Evolutionary conservation across 2,329 filamentous ascomycete species (phyloP), one percentile per base, ranked within the genome.

Genomic region (Paraphoma sp.): DNA sequence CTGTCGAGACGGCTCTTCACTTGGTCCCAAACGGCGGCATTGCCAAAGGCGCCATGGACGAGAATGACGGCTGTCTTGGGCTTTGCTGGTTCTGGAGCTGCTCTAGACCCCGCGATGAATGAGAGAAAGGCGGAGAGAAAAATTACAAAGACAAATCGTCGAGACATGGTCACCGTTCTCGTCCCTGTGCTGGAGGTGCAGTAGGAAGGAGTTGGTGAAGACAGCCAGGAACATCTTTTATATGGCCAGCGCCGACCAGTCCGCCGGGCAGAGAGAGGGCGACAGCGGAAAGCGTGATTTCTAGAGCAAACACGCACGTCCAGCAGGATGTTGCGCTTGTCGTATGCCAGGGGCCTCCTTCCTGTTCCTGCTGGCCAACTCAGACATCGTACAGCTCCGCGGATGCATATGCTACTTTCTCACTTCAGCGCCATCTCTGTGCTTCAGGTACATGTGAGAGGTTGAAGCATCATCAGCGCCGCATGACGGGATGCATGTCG

Each of bases 31-130:
- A 67, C 57, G n/a, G 31, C 41, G 4, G 62, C 53, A 31, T 33
- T 45, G 55, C 71, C 67, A 53, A 71, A 72, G n/a, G 68, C 65
- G 17, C 53, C 58, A 1, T 53, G 58, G 1, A 63, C 56, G 7
- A 63, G 51, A 9, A 61, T 59, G 14, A 61, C 30, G 7, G 56
- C 51, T 31, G 60, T 64, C 36, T 49, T 59, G 31, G 23, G 18
- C 10, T 17, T 28, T 9, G 33, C 18, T 18, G 38, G 6, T n/a
- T 38, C 7, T 41, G 48, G 18, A 6, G 18, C 31, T n/a, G 46
- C 47, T 17, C 29, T 18, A 2, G 12, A 11, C 18, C 6, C 16
- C 12, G 40, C 18, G 29, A 52, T 18, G 18, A 50, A 31, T 10
- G 52, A 38, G 33, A 48, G 28, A n/a, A 55, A 31, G 6, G 33